phyloP scores from a whole-genome alignment of 768 basidiomycete genomes.

The Pholiota microspora region DNA sequence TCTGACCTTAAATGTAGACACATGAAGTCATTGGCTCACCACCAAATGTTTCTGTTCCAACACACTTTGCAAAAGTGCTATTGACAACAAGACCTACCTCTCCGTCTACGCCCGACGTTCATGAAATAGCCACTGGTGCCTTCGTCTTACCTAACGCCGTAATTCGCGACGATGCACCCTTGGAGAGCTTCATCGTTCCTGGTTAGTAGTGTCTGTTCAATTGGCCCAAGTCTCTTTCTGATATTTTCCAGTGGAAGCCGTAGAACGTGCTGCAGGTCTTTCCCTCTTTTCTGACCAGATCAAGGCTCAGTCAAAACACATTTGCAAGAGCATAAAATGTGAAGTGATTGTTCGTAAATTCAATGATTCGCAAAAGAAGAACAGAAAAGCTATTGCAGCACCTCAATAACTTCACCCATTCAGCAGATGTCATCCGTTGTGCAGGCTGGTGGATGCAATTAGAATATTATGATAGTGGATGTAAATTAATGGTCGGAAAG shows the following conservation, averaged over 20 bases:
- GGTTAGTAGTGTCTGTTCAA: conserved; percentile 41
- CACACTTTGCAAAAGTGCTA: conserved; percentile 97
- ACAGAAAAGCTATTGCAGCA: conserved; percentile 52
- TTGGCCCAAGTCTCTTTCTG: neutral
- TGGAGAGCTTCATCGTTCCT: conserved; percentile 81
- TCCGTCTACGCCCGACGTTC: conserved; percentile 63
- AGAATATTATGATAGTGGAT: too few species aligned
- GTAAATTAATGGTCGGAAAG: conserved; percentile 55
- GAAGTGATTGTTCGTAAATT: conserved; percentile 86
- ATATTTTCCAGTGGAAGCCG: conserved; percentile 69
- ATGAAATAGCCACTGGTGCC: conserved; percentile 85
- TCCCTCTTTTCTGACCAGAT: conserved; percentile 82
- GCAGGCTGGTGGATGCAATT: neutral
- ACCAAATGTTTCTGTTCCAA: conserved; percentile 90
- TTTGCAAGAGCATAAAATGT: conserved; percentile 89
- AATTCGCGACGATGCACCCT: conserved; percentile 80
- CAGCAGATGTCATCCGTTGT: too few species aligned
- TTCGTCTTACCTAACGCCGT: conserved; percentile 95
- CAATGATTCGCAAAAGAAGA: conserved; percentile 82
- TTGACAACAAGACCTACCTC: conserved; percentile 74
- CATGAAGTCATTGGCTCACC: conserved; percentile 95
- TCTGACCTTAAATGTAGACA: conserved; percentile 43
- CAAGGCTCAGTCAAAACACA: conserved; percentile 73
- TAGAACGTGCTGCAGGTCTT: conserved; percentile 88
- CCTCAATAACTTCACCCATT: conserved; percentile 35